Conservation (phyloP, 345 rosid genomes). For the Cardiospermum halicacabum region DNA sequence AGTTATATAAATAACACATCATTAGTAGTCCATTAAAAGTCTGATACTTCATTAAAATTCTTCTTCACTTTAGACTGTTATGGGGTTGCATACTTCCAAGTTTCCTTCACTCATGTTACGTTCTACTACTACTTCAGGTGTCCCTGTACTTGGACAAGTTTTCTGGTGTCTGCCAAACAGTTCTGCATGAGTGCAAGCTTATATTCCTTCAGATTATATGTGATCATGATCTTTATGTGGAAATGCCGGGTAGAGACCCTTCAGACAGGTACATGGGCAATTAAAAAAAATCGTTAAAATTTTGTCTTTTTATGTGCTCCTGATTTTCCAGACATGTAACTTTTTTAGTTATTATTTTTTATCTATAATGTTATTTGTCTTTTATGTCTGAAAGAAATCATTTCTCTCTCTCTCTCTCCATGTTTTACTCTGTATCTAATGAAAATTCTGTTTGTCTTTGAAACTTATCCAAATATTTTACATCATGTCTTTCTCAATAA, state of each 20-base stretch:
- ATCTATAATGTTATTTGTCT: too few species aligned
- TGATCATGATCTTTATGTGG: slow-evolving; percentile 98
- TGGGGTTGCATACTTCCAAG: neutral
- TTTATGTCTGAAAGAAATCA: neutral
- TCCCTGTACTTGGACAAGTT: slow-evolving; percentile 96
- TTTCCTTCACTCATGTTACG: neutral
- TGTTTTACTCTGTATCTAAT: neutral
- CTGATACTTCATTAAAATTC: neutral
- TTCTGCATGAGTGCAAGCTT: slow-evolving; percentile 94
- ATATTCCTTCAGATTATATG: slow-evolving; percentile 91
- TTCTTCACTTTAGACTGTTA: neutral
- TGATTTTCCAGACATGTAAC: too few species aligned
- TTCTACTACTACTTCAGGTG: slow-evolving; percentile 53
- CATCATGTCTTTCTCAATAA: neutral
- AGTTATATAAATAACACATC: neutral
- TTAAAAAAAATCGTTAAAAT: slow-evolving; percentile 1
- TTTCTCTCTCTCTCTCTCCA: neutral
- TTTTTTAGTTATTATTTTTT: too few species aligned
- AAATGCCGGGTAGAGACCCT: slow-evolving; percentile 99
- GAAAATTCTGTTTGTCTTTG: neutral
- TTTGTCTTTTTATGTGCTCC: neutral
- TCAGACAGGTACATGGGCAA: slow-evolving; percentile 83
- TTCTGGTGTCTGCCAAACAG: slow-evolving; percentile 96
- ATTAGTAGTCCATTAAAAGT: neutral
- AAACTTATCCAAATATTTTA: neutral